Evolutionary conservation across 148 eudicot species (phyloP).

Genomic region (Arctostaphylos glauca): DNA sequence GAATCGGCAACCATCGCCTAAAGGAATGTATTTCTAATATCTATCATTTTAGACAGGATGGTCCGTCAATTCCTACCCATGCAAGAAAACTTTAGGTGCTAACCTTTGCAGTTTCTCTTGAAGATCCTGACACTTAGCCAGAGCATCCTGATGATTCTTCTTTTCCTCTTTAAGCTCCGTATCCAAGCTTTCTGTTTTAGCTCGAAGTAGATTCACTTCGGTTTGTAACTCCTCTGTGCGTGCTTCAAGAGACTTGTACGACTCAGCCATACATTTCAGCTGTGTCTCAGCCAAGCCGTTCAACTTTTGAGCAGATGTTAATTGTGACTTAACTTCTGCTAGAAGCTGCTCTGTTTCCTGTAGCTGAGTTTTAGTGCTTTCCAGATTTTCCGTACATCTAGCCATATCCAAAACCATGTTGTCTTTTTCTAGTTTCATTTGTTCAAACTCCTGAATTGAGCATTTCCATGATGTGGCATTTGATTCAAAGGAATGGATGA

Average conservation of each 20-base stretch:
- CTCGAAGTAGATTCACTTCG: constrained; percentile 55
- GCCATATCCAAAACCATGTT: constrained; percentile 52
- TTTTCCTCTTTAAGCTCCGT: constrained; percentile 72
- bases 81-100: constrained; percentile 15
- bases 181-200: constrained; percentile 51
- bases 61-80: not conserved
- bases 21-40: not conserved
- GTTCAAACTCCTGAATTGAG: constrained; percentile 69
- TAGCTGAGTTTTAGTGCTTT: constrained; percentile 52
- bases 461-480: constrained; percentile 46
- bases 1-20: not conserved
- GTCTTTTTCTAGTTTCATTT: constrained; percentile 65
- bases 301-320: constrained; percentile 60
- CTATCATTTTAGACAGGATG: not conserved
- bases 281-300: constrained; percentile 94
- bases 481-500: constrained; percentile 57
- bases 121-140: constrained; percentile 62
- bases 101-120: constrained; percentile 86
- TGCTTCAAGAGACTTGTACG: constrained; percentile 79
- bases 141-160: constrained; percentile 56
- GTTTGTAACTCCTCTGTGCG: constrained; percentile 66
- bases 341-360: constrained; percentile 61
- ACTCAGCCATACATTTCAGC: constrained; percentile 95
- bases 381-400: constrained; percentile 61
- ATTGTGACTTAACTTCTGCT: constrained; percentile 65